Evolutionary conservation across 352 stramenopile species (phyloP).

Genomic region (Globisporangium heterothallicum): DNA sequence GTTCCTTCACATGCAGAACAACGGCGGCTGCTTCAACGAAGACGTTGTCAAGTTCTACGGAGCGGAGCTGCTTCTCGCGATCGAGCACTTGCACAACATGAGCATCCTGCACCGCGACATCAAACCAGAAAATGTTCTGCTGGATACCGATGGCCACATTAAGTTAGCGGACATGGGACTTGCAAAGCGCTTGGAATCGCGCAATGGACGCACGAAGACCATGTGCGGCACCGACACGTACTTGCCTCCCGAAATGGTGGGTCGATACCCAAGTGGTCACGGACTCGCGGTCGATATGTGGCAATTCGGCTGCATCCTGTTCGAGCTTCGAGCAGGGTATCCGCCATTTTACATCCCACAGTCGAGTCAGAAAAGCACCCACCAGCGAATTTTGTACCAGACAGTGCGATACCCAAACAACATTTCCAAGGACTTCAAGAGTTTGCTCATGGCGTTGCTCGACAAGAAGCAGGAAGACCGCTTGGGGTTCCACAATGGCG

Average conservation of each 20-base stretch:
- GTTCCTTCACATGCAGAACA: conserved; percentile 86
- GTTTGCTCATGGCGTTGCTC: conserved; percentile 56
- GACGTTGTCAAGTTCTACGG: conserved; percentile 82
- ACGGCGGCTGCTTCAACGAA: conserved; percentile 73
- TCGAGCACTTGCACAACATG: conserved; percentile 90
- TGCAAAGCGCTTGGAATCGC: conserved; percentile 78
- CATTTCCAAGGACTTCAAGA: conserved; percentile 76
- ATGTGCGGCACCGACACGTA: conserved; percentile 91
- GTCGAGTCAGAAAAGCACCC: conserved; percentile 85
- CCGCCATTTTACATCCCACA: conserved; percentile 91
- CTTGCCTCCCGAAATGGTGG: conserved; percentile 86
- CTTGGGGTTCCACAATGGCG: conserved; percentile 50
- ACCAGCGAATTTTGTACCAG: conserved; percentile 88
- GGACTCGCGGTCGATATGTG: conserved; percentile 91
- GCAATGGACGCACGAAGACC: conserved; percentile 73
- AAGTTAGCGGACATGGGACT: conserved; percentile 91
- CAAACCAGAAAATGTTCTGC: conserved; percentile 91
- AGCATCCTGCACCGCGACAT: conserved; percentile 92
- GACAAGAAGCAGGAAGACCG: conserved; percentile 83
- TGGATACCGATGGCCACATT: conserved; percentile 85
- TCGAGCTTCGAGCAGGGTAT: conserved; percentile 89
- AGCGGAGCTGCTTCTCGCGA: conserved; percentile 67
- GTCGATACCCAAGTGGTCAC: conserved; percentile 68
- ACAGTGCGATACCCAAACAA: conserved; percentile 80
- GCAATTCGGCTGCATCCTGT: conserved; percentile 92